Percentiles rank a stretch among this genome's conserved stretches.
phyloP scores from a whole-genome alignment of 305 asterid species.

The Fraxinus platypoda region DNA sequence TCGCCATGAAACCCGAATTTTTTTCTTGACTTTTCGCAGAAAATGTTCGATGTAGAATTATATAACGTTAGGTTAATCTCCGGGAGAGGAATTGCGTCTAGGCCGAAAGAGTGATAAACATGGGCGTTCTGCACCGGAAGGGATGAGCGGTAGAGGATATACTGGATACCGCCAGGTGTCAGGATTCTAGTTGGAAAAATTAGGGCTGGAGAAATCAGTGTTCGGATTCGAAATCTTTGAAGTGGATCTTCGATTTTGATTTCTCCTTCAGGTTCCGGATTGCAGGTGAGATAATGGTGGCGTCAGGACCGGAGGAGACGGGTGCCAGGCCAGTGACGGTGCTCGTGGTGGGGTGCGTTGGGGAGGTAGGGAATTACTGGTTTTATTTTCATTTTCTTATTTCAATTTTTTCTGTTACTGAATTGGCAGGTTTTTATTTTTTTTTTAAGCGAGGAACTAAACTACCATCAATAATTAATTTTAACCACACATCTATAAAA shows the following conservation, averaged over 20 bases:
- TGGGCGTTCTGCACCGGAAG: neutral
- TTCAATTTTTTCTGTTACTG: no score
- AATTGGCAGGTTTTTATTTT: no score
- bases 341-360: neutral
- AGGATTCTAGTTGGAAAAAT: neutral
- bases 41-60: neutral
- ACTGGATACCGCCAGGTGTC: neutral
- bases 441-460: no score
- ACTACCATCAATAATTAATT: no score
- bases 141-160: neutral
- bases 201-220: neutral
- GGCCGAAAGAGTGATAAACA: neutral
- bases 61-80: neutral
- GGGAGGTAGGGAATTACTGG: neutral
- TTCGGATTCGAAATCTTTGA: neutral
- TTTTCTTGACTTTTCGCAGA: neutral
- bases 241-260: neutral
- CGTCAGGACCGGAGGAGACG: neutral
- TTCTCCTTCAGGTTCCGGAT: neutral
- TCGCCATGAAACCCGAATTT: conserved; percentile 21
- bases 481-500: no score
- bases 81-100: neutral
- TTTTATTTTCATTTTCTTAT: no score
- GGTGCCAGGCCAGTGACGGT: neutral
- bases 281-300: neutral